phyloP scores from a whole-genome alignment of 148 eudicot genomes.

The Salicornia ramosissima region DNA sequence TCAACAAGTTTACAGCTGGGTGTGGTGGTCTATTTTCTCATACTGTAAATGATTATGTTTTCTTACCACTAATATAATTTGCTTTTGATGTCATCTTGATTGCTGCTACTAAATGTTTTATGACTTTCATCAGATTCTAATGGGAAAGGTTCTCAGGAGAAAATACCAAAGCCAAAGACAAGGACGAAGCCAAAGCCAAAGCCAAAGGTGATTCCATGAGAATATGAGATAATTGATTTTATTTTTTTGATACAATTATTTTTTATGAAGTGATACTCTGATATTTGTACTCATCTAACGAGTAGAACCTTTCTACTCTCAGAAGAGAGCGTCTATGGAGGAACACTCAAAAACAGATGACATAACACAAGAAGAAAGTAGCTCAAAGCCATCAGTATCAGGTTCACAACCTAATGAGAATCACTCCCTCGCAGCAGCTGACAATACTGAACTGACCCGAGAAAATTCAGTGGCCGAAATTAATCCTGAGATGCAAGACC shows the following conservation, averaged over 20 bases:
- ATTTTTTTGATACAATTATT: background rate
- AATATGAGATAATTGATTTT: conserved; percentile 2
- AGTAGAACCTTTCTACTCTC: conserved; percentile 39
- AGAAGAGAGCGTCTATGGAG: conserved; percentile 43
- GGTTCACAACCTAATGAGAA: conserved; percentile 41
- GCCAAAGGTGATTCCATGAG: conserved; percentile 52
- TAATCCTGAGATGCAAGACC: conserved; percentile 40
- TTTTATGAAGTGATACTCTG: conserved; percentile 11
- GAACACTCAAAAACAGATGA: conserved; percentile 32
- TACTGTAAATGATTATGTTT: no score
- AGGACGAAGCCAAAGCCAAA: conserved; percentile 52
- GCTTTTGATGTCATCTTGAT: background rate
- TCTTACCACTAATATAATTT: background rate
- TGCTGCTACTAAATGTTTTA: conserved; percentile 6
- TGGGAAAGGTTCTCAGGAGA: conserved; percentile 63
- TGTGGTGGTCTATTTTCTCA: background rate
- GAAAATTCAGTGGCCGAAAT: conserved; percentile 28
- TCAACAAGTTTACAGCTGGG: background rate
- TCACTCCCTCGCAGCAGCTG: conserved; percentile 21
- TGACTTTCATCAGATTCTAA: conserved; percentile 75
- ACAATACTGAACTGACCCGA: conserved; percentile 28
- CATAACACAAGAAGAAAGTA: conserved; percentile 33
- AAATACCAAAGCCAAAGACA: conserved; percentile 53
- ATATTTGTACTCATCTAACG: conserved; percentile 28
- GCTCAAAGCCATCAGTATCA: conserved; percentile 33